Base-by-base conservation (phyloP, 441 rosid species). In the Arabidopsis lyrata region DNA sequence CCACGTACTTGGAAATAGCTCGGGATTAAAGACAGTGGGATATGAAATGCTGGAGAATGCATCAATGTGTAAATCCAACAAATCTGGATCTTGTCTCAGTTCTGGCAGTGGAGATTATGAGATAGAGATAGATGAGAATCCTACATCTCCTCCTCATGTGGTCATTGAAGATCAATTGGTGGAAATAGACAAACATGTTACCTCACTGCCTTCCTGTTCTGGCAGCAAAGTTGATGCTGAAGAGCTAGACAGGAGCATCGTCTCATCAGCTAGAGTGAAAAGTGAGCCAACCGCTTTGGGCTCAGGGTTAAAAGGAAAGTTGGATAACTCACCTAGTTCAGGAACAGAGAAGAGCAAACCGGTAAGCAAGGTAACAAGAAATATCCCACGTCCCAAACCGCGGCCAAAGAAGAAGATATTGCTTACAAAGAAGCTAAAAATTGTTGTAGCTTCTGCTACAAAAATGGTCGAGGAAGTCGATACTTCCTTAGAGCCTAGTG, bases 401-500 rank as follows among this genome's bases (percentile, higher is more conserved):
- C 81, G 76, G 66, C 73, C 83, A 34, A 86, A 85, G 81, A 87
- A 71, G 82, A 92, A 84, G 83, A 81, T 70, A 74, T 68, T 82
- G 55, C 47, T 76, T 48, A 90, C 86, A 84, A 94, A 83, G 88
- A 90, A 86, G 85, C 62, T 57, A 24, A 90, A 83, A 79, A 87
- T 79, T 63, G 86, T 77, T 69, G 53, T 80, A 7, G 66, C 69
- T 77, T 70, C 88, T 27, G 60, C 70, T 29, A 55, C 86, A 22
- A 70, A 61, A 42, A 32, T 58, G 15, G 71, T 47, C 42, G 66
- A 68, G 34, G 85, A 81, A 45, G 75, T 65, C 54, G 68, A 59
- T 68, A 27, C 16, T 42, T 56, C 77, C 20, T 71, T 68, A 53
- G 79, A 74, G 61, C 70, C 88, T 44, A 75, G 34, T 74, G 55